phyloP scores from a whole-genome alignment of 108 stramenopile genomes.

The Cylindrotheca closterium region DNA sequence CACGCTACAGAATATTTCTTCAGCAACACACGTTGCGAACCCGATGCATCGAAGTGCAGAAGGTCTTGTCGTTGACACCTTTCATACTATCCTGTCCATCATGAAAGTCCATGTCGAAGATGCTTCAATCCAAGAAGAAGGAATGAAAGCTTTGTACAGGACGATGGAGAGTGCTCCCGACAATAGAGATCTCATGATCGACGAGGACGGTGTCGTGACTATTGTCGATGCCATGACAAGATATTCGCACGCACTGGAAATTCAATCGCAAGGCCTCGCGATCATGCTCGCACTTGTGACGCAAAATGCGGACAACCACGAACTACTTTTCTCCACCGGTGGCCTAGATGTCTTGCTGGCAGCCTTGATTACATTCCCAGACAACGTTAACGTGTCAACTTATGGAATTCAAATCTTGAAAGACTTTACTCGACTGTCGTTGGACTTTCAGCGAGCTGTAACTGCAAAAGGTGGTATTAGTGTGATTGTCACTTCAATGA shows the following conservation, averaged over 20 bases:
- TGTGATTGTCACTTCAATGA: conserved; percentile 27
- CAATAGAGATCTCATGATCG: neutral
- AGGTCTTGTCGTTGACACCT: conserved; percentile 9
- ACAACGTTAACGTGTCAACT: conserved; percentile 13
- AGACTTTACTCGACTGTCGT: conserved; percentile 31
- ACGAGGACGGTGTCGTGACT: conserved; percentile 17
- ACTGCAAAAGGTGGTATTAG: conserved; percentile 38
- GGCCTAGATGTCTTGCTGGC: conserved; percentile 32
- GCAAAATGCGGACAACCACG: conserved; percentile 24
- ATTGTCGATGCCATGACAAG: conserved; percentile 25
- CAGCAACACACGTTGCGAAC: neutral
- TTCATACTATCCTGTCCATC: conserved; percentile 24
- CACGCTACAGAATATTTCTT: conserved; percentile 18
- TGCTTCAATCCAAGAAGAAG: conserved; percentile 32
- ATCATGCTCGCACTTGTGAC: conserved; percentile 20
- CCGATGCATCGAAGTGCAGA: conserved; percentile 2
- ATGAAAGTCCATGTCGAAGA: conserved; percentile 26
- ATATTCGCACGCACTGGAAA: conserved; percentile 11
- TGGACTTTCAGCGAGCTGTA: conserved; percentile 41
- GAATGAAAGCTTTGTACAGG: conserved; percentile 18
- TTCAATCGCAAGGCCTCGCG: conserved; percentile 23
- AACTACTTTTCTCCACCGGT: conserved; percentile 26
- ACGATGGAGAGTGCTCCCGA: neutral
- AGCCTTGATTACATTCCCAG: conserved; percentile 22
- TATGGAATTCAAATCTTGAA: conserved; percentile 29